Evolutionary conservation across 129 eudicot genomes (phyloP), one percentile per base, ranked within the genome.

Genomic region (Helianthus tuberosus): DNA sequence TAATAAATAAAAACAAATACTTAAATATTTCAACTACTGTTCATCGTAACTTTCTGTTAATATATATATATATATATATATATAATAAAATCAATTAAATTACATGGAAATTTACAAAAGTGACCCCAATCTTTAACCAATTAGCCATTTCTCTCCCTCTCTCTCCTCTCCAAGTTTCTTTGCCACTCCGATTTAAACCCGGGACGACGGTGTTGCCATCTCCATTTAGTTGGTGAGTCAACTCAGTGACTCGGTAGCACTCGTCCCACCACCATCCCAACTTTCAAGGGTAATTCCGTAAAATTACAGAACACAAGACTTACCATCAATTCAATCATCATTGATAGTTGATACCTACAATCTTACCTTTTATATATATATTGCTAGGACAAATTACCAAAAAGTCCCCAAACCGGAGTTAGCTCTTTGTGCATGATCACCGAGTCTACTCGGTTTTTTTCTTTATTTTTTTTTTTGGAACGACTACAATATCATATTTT

Each of bases 121-220:
- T 69, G 83, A 72, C 87, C 61, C 77, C 77, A 61, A 35, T 59
- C 67, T 55, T 66, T 68, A 11, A 52, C 68, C 71, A 38, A 53
- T 66, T 13, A 38, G 44, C 73, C 38, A 46, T 50, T 41, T 64
- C 69, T 1, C 53, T 20, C 64, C 64, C 79, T 27, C 71, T 9
- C 68, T 15, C n/a, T 2, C 11, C 57, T 50, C 71, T 64, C 57
- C 36, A 32, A 29, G 29, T 53, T 65, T 15, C 23, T 11, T 43
- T 8, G 36, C 36, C 36, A 47, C 82, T 88, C 87, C 77, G 86
- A 84, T 61, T 71, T 49, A 75, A 63, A 83, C 79, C 77, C 84
- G 89, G 94, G 96, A 89, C 95, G 89, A 89, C 82, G 91, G 96
- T 82, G 87, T 75, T 76, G 98, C 98, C 98, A 93, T 93, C 98